phyloP scores from a whole-genome alignment of 192 early-diverging fungal species.

The Coemansia aciculifera region DNA sequence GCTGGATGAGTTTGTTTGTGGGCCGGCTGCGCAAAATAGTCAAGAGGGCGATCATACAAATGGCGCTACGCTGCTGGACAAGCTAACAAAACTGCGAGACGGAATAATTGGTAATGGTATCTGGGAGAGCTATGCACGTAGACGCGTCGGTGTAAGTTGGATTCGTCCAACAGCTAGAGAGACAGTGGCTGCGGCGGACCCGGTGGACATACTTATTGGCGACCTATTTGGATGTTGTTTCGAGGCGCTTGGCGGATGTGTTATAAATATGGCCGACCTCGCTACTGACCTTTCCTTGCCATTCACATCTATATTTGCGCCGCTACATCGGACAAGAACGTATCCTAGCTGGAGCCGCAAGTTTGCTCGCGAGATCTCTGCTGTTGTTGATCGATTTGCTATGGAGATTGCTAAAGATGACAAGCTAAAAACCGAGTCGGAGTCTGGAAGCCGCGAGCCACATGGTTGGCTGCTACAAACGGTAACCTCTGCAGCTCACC shows the following conservation, averaged over 20 bases:
- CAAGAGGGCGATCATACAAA: background rate
- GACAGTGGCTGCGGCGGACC: constrained; percentile 4
- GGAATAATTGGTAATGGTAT: constrained; percentile 45
- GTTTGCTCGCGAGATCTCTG: constrained; percentile 50
- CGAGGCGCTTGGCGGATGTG: constrained; percentile 47
- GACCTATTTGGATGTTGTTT: constrained; percentile 34
- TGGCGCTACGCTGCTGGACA: constrained; percentile 27
- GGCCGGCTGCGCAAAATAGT: background rate
- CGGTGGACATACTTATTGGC: constrained; percentile 34
- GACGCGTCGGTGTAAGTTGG: constrained; percentile 50
- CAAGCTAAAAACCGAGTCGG: background rate
- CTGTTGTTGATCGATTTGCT: constrained; percentile 21
- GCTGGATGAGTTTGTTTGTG: constrained; percentile 31
- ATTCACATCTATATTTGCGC: constrained; percentile 19
- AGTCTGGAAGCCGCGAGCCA: background rate
- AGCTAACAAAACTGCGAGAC: constrained; percentile 34
- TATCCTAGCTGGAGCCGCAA: constrained; percentile 53
- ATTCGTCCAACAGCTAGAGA: constrained; percentile 3
- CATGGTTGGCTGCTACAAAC: background rate
- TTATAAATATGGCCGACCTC: constrained; percentile 20
- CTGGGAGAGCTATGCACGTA: constrained; percentile 54
- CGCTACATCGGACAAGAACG: constrained; percentile 27
- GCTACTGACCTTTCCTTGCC: constrained; percentile 5
- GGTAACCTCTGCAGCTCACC: background rate
- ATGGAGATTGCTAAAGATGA: background rate